Percentiles rank a stretch among this genome's conserved stretches.
These are phyloP conservation scores for Calendula officinalis DNA, from an alignment of 129 eudicot species.

Conservation along the genomic window DNA sequence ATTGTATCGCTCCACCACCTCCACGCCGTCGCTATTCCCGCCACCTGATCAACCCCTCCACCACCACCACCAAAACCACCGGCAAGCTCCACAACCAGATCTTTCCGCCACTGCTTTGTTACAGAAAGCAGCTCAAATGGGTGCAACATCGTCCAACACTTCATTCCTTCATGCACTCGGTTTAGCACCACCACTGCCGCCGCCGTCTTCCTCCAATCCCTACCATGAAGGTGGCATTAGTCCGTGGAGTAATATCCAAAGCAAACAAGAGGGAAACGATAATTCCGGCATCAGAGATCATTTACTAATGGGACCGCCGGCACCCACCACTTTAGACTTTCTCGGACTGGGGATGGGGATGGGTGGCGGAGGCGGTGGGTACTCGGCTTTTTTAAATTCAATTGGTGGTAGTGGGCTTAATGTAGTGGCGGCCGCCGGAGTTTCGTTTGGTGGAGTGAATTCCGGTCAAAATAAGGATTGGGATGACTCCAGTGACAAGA, in stretches of 20 bases:
- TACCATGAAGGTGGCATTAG: conserved; percentile 29
- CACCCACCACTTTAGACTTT: conserved; percentile 70
- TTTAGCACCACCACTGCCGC: conserved; percentile 32
- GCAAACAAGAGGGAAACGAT: conserved; percentile 37
- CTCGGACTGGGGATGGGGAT: conserved; percentile 74
- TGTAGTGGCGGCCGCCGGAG: conserved; percentile 29
- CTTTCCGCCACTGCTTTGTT: conserved; percentile 82
- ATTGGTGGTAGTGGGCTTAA: conserved; percentile 43
- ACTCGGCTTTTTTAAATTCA: conserved; percentile 52
- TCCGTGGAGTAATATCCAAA: conserved; percentile 32
- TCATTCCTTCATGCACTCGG: conserved; percentile 75
- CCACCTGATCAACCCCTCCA: conserved; percentile 24
- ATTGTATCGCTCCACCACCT: conserved; percentile 40
- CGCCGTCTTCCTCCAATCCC: conserved; percentile 31
- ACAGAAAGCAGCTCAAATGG: conserved; percentile 88
- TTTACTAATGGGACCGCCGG: conserved; percentile 50
- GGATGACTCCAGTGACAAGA: conserved; percentile 61
- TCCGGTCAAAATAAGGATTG: conserved; percentile 36
- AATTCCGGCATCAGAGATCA: conserved; percentile 42
- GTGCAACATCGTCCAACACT: conserved; percentile 58
- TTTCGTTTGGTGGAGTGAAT: conserved; percentile 25
- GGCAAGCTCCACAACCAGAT: conserved; percentile 50
- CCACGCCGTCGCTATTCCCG: conserved; percentile 49
- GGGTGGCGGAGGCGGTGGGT: conserved; percentile 38
- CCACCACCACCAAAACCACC: conserved; percentile 25